These are phyloP conservation scores for Xylaria flabelliformis DNA, from an alignment of 495 filamentous ascomycete genomes.

Conservation along the genomic window DNA sequence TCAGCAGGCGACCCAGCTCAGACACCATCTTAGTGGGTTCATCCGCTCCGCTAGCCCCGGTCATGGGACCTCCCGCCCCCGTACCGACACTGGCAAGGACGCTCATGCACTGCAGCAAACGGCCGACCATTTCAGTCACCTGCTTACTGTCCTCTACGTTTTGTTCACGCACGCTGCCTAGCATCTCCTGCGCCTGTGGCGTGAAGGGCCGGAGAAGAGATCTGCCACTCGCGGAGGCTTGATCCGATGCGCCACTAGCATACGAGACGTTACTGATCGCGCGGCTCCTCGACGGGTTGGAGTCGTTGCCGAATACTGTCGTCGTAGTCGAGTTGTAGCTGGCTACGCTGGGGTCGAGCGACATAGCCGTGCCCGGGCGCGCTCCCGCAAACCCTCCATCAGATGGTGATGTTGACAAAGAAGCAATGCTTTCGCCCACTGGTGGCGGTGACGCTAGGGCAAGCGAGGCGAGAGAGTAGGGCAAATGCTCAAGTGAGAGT, in stretches of 20 bases:
- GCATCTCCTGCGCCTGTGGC: conserved; percentile 49
- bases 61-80: conserved; percentile 52
- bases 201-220: conserved; percentile 61
- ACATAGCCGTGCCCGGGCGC: conserved; percentile 72
- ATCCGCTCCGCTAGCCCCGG: conserved; percentile 53
- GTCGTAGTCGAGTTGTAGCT: conserved; percentile 79
- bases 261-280: conserved; percentile 89
- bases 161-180: conserved; percentile 48
- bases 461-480: conserved; percentile 60
- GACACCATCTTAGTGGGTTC: conserved; percentile 82
- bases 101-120: conserved; percentile 96
- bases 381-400: conserved; percentile 31
- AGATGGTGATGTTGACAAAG: conserved; percentile 50
- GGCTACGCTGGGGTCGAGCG: conserved; percentile 70
- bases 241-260: conserved; percentile 52
- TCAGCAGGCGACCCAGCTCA: conserved; percentile 80
- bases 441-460: conserved; percentile 50
- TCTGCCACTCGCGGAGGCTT: conserved; percentile 53
- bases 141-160: conserved; percentile 76
- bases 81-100: conserved; percentile 76
- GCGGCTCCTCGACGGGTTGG: conserved; percentile 66
- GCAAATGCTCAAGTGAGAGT: conserved; percentile 82
- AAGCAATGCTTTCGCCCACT: conserved; percentile 47
- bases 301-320: conserved; percentile 67
- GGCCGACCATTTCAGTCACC: conserved; percentile 89